phyloP scores from a whole-genome alignment of 1,139 yeast genomes.

The Candida sp. region DNA sequence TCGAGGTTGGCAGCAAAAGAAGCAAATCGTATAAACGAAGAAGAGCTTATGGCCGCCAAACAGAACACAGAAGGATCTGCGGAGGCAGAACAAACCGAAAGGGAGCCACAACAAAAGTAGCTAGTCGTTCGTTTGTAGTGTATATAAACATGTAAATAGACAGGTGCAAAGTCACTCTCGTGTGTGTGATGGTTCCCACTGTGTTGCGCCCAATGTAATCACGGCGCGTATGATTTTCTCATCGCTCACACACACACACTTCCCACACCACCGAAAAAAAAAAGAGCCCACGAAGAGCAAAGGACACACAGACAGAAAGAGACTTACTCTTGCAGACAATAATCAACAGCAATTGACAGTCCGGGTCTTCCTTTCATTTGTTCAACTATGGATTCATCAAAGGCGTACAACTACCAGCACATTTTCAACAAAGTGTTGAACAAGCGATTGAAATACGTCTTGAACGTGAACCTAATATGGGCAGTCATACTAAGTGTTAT shows the following conservation, averaged over 20 bases:
- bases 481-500: slow-evolving; percentile 29
- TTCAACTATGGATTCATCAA: slow-evolving; percentile 1
- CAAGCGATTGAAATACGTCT: slow-evolving; percentile 40
- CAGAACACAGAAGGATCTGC: background rate
- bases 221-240: too few relatives aligned
- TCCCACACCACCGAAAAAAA: background rate
- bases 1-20: too few relatives aligned
- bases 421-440: slow-evolving; percentile 35
- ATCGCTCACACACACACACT: too few relatives aligned
- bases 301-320: too few relatives aligned
- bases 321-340: too few relatives aligned
- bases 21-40: too few relatives aligned
- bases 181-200: background rate
- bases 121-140: too few relatives aligned
- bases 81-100: too few relatives aligned
- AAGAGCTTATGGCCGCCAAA: slow-evolving; percentile 20
- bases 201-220: too few relatives aligned
- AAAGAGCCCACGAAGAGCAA: slow-evolving; percentile 1
- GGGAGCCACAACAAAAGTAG: too few relatives aligned
- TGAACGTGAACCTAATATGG: slow-evolving; percentile 32
- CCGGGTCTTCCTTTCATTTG: slow-evolving; percentile 5
- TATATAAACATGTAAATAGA: background rate
- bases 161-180: background rate
- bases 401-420: slow-evolving; percentile 24
- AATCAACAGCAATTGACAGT: background rate